A percentile compares a stretch with the other conserved stretches of the same genome.
Evolutionary conservation across 2,329 filamentous ascomycete species (phyloP).

Genomic region (Sporothrix sp.): DNA sequence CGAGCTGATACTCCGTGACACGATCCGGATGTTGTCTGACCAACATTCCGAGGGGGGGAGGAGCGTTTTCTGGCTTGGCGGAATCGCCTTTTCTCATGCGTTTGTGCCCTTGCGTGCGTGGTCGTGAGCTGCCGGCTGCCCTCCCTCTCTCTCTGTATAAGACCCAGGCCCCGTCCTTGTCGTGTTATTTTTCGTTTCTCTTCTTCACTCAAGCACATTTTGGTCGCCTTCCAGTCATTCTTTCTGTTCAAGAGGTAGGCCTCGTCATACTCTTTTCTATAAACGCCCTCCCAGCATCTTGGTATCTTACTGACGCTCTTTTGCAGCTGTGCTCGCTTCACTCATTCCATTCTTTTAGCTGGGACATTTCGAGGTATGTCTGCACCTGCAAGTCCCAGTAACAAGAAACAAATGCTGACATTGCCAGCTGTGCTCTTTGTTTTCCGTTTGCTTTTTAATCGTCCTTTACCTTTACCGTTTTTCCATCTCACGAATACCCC

Average conservation of each 20-base stretch:
- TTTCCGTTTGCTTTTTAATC: constrained; percentile 19
- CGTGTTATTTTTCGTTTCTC: not conserved
- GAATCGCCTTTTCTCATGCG: constrained; percentile 21
- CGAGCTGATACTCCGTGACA: constrained; percentile 23
- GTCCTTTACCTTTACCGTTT: not conserved
- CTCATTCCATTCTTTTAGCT: constrained; percentile 29
- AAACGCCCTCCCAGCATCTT: not conserved
- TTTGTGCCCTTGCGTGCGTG: constrained; percentile 8
- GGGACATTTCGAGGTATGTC: constrained; percentile 32
- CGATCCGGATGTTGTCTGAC: constrained; percentile 1
- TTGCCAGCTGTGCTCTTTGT: constrained; percentile 35
- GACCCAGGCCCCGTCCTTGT: not conserved
- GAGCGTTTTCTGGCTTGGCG: constrained; percentile 24
- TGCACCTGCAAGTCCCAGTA: not conserved
- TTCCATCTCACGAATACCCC: constrained; percentile 10
- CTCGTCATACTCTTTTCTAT: not conserved
- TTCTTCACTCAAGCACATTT: constrained; percentile 23
- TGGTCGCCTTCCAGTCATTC: constrained; percentile 29
- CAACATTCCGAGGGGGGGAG: too few species aligned
- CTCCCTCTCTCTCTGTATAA: not conserved
- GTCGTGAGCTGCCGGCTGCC: not conserved
- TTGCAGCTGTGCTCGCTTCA: constrained; percentile 40
- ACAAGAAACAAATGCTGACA: constrained; percentile 17
- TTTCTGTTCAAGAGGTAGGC: constrained; percentile 37
- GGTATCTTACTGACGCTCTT: not conserved